A percentile compares a stretch with the other conserved stretches of the same genome.
phyloP scores from a whole-genome alignment of 495 filamentous ascomycete genomes.

The Recurvomyces mirabilis region DNA sequence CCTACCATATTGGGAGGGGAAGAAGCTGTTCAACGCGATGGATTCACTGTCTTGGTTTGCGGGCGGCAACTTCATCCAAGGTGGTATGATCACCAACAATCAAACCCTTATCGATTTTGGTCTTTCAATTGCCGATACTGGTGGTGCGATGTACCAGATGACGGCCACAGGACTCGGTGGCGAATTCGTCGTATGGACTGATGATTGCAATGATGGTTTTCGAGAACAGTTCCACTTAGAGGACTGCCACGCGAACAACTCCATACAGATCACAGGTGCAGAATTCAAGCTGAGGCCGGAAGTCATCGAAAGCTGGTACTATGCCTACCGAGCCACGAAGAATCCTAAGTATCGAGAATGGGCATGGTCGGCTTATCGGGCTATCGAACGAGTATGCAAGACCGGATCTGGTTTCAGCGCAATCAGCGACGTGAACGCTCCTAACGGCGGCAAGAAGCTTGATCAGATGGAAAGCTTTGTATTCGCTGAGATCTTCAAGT shows the following conservation, averaged over 20 bases:
- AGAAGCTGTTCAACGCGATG: constrained; percentile 26
- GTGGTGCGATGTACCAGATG: constrained; percentile 7
- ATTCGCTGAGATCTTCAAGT: constrained; percentile 16
- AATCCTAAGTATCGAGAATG: constrained; percentile 17
- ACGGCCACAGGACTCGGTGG: constrained; percentile 5
- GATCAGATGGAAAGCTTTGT: constrained; percentile 15
- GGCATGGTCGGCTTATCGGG: constrained; percentile 14
- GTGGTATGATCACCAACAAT: constrained; percentile 54
- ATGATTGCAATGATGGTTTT: background rate
- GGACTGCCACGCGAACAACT: constrained; percentile 1
- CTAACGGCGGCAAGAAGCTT: constrained; percentile 11
- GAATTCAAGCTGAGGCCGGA: constrained; percentile 16
- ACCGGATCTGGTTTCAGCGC: constrained; percentile 9
- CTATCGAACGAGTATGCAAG: constrained; percentile 7
- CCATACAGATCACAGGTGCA: constrained; percentile 6
- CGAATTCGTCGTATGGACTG: constrained; percentile 5
- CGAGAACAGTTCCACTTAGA: background rate
- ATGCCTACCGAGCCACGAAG: constrained; percentile 18
- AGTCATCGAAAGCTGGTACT: constrained; percentile 19
- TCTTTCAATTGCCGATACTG: constrained; percentile 29
- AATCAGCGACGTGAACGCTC: constrained; percentile 13
- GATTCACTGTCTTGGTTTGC: constrained; percentile 54
- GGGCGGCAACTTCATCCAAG: constrained; percentile 77
- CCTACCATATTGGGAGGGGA: constrained; percentile 30
- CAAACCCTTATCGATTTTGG: constrained; percentile 63